phyloP scores from a whole-genome alignment of 768 basidiomycete species.

The Panaeolus papilionaceus region DNA sequence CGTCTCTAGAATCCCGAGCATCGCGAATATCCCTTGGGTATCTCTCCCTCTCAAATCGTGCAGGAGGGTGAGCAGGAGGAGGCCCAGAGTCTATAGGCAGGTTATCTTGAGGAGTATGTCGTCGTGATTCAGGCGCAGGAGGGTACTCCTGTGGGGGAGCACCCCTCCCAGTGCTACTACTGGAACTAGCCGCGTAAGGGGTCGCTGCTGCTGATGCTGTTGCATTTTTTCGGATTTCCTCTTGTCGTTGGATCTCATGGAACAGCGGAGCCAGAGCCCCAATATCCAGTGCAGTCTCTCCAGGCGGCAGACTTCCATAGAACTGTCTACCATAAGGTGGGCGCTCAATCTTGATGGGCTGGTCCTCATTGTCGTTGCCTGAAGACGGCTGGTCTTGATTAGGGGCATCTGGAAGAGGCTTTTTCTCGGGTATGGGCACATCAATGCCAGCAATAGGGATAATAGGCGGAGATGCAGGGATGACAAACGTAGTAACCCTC shows the following conservation, averaged over 20 bases:
- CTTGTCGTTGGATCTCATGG: slow-evolving; percentile 6
- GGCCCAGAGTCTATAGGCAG: slow-evolving; percentile 36
- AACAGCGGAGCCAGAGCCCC: neutral
- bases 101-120: slow-evolving; percentile 3
- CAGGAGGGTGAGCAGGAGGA: slow-evolving; percentile 33
- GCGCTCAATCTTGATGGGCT: slow-evolving; percentile 9
- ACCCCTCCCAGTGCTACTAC: slow-evolving; percentile 23
- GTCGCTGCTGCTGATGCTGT: neutral
- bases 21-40: slow-evolving; percentile 1
- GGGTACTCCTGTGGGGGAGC: slow-evolving; percentile 36
- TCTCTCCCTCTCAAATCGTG: slow-evolving; percentile 38
- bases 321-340: slow-evolving; percentile 11
- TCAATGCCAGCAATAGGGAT: slow-evolving; percentile 11
- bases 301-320: slow-evolving; percentile 5
- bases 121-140: neutral
- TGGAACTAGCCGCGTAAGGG: slow-evolving; percentile 39
- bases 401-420: neutral
- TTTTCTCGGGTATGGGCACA: slow-evolving; percentile 8
- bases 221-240: neutral
- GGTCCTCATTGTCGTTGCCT: neutral
- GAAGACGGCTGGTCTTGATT: neutral
- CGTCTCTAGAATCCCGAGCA: slow-evolving; percentile 10
- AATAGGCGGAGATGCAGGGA: slow-evolving; percentile 4
- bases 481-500: slow-evolving; percentile 1
- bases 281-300: slow-evolving; percentile 6